Conservation (phyloP, 345 rosid genomes). For the Adansonia digitata region DNA sequence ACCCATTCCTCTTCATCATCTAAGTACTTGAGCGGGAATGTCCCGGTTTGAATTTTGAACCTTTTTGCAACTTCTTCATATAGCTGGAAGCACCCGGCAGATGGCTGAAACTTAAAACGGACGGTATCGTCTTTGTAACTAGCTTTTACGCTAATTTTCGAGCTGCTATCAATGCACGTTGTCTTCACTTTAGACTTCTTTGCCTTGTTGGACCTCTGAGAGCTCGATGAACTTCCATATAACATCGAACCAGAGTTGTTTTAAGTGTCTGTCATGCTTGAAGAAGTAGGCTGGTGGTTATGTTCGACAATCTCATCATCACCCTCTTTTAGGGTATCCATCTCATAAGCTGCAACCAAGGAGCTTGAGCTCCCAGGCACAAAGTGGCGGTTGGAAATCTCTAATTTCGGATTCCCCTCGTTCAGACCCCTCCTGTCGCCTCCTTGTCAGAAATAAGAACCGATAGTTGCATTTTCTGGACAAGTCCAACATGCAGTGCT, state of each 20-base stretch:
- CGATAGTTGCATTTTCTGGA: slow-evolving; percentile 25
- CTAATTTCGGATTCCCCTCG: slow-evolving; percentile 26
- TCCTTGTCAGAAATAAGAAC: slow-evolving; percentile 22
- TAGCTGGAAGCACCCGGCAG: slow-evolving; percentile 56
- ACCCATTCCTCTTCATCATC: slow-evolving; percentile 97
- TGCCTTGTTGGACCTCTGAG: slow-evolving; percentile 42
- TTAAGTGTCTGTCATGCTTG: slow-evolving; percentile 64
- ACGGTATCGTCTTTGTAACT: slow-evolving; percentile 63
- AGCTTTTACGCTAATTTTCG: slow-evolving; percentile 61
- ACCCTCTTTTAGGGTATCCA: slow-evolving; percentile 34
- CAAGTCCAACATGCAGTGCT: slow-evolving; percentile 31
- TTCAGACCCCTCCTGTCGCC: slow-evolving; percentile 11
- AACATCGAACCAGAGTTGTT: slow-evolving; percentile 48
- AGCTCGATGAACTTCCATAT: slow-evolving; percentile 50
- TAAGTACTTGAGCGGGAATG: slow-evolving; percentile 75
- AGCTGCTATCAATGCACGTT: slow-evolving; percentile 32
- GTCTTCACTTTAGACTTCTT: slow-evolving; percentile 33
- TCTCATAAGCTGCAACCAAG: slow-evolving; percentile 35
- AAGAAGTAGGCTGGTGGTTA: slow-evolving; percentile 39
- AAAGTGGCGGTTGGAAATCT: slow-evolving; percentile 25
- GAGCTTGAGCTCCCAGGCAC: slow-evolving; percentile 34
- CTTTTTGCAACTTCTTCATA: slow-evolving; percentile 73
- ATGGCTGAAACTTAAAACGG: slow-evolving; percentile 77
- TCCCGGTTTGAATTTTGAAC: slow-evolving; percentile 58
- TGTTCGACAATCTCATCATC: slow-evolving; percentile 38